phyloP scores from a whole-genome alignment of 345 rosid genomes.

The Gossypium bickii region DNA sequence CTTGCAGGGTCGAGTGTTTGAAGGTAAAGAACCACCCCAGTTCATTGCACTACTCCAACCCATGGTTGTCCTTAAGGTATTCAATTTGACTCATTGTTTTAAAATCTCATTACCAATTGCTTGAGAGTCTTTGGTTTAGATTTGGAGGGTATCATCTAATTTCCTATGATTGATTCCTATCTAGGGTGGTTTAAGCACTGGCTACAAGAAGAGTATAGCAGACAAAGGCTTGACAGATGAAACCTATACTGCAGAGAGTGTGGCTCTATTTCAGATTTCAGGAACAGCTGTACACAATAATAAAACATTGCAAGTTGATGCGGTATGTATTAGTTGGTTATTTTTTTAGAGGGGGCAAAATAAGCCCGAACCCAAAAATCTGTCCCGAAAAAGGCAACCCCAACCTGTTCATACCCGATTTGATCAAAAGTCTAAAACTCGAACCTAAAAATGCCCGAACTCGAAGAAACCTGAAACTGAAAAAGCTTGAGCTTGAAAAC shows the following conservation, averaged over 20 bases:
- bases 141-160: slow-evolving; percentile 9
- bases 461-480: too few species aligned
- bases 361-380: too few species aligned
- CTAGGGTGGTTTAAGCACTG: slow-evolving; percentile 94
- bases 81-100: slow-evolving; percentile 5
- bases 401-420: too few species aligned
- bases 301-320: slow-evolving; percentile 76
- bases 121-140: slow-evolving; percentile 13
- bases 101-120: slow-evolving; percentile 11
- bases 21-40: slow-evolving; percentile 96
- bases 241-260: slow-evolving; percentile 59
- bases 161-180: slow-evolving; percentile 20
- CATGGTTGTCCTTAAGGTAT: slow-evolving; percentile 90
- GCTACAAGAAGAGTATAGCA: slow-evolving; percentile 63
- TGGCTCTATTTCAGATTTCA: slow-evolving; percentile 78
- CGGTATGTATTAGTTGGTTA: slow-evolving; percentile 43
- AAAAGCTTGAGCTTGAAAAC: too few species aligned
- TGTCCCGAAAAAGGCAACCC: too few species aligned
- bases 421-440: too few species aligned
- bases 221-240: slow-evolving; percentile 67
- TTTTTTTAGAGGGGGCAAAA: not conserved
- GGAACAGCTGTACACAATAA: slow-evolving; percentile 77
- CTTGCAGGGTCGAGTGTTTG: slow-evolving; percentile 73
- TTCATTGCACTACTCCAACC: slow-evolving; percentile 89
- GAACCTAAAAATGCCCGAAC: too few species aligned